Conservation (phyloP, 2,329 filamentous ascomycete genomes). For the Aureobasidium namibiae region DNA sequence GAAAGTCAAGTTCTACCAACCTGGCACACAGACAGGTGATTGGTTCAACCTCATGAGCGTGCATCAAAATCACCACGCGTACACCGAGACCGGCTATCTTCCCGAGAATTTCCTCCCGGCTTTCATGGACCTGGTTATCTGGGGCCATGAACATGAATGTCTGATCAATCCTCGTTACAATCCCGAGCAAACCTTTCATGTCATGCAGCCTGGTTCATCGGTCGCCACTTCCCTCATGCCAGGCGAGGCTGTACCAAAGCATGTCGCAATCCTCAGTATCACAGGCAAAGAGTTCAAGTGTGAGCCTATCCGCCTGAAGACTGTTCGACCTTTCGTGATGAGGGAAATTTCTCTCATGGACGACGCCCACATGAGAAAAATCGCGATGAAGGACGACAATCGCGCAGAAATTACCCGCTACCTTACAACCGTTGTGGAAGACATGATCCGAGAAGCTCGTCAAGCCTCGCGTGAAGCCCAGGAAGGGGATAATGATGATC, state of each 20-base stretch:
- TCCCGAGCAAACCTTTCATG: constrained; percentile 80
- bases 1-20: constrained; percentile 88
- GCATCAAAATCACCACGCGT: constrained; percentile 91
- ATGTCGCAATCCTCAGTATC: constrained; percentile 77
- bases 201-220: constrained; percentile 96
- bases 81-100: constrained; percentile 87
- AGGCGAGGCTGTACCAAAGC: constrained; percentile 83
- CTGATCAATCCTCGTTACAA: constrained; percentile 77
- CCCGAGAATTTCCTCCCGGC: constrained; percentile 88
- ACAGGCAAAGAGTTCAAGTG: constrained; percentile 74
- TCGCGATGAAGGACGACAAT: constrained; percentile 78
- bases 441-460: constrained; percentile 79
- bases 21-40: constrained; percentile 68
- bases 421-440: constrained; percentile 69
- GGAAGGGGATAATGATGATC: constrained; percentile 49
- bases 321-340: constrained; percentile 84
- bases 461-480: constrained; percentile 74
- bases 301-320: constrained; percentile 75
- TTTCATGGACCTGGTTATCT: constrained; percentile 85
- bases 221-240: constrained; percentile 87
- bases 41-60: constrained; percentile 97
- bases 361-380: constrained; percentile 65
- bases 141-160: constrained; percentile 98
- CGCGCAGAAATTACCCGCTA: constrained; percentile 69
- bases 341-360: constrained; percentile 69